Evolutionary conservation across 768 basidiomycete genomes (phyloP), one percentile per base, ranked within the genome.

Genomic region (Coprinopsis sp.): DNA sequence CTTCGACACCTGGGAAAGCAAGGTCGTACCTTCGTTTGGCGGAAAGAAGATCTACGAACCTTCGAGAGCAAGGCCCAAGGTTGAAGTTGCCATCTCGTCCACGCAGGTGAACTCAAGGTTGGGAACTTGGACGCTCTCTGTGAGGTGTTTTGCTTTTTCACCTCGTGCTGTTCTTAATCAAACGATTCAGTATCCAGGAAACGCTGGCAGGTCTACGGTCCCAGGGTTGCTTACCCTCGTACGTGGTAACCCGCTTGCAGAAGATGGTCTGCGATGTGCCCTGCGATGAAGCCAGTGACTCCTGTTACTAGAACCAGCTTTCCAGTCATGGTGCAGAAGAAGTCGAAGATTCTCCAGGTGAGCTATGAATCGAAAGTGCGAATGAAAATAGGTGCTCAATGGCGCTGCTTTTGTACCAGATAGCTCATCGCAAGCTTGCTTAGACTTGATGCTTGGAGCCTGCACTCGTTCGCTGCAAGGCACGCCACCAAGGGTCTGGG

Each of bases 41-140:
- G 14, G 28, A 23, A 21, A 10, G 6, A 16, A 4, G 33, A 12
- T n/a, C n/a, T n/a, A 5, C 43, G 6, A 44, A 52, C 64, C 65
- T 48, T 73, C 68, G 44, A 80, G 67, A 2, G 74, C 74, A 24
- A 74, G 69, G 37, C 77, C 70, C 46, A 80, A 76, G 40, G 64
- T 58, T 34, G 60, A 58, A 14, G 53, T 59, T 14, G 59, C 57
- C 23, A 69, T 44, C 42, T 70, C 67, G 43, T 64, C 60, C 46
- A 71, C 12, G 59, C 53, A 37, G 13, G 57, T 50, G 33, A 67
- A 64, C 39, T 67, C 64, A 3, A 78, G 62, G 12, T 61, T 71
- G 0, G 77, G 76, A 5, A 68, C 67, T 19, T 64, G 61, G 49
- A 58, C 47, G 16, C 51, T 56, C 0, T 54, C 56, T 16, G 36